Base-by-base conservation (phyloP, 345 rosid genomes). In the Pugionium cornutum region DNA sequence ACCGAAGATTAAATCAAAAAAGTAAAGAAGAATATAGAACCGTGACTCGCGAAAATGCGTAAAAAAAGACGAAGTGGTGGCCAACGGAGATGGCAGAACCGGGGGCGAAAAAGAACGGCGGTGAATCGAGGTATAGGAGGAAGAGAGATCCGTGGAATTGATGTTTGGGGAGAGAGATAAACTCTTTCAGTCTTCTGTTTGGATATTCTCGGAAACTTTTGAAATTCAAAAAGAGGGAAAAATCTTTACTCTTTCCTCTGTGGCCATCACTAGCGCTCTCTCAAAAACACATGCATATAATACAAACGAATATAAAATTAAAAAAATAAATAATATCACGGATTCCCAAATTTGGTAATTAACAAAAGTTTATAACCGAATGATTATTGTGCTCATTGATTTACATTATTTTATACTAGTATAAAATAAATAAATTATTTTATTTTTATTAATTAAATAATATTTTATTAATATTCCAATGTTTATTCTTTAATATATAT, bases 141-240 rank as follows among this genome's bases (percentile, higher is more conserved):
- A 40, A 44, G 62, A 30, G 57, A 70, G 68, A 62, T 54, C 70
- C 9, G 59, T 55, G 2, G 73, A 49, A 71, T 50, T 28, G 46
- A 47, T 54, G 56, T 39, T 37, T 4, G 29, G 8, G 37, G 50
- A 53, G 64, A 70, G 65, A 39, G 49, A 58, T 32, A 49, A 9
- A 18, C 18, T 18, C 18, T 18, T 18, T 18, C 18, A 51, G 46
- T 5, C 6, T 26, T 37, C 30, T 58, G 44, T 50, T 41, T 4
- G 66, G 67, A 52, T 51, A 69, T 62, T 29, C 53, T 64, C 32
- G 76, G 66, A 51, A 65, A 72, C 53, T 65, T 72, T 72, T 72
- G 76, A 72, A 72, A 72, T 72, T 72, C 47, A 29, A 72, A 72
- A 41, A 64, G 76, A 64, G 75, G 75, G 75, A 71, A 71, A 62